Evolutionary conservation across 2,329 filamentous ascomycete genomes (phyloP).

Genomic region (Coniochaeta sp.): DNA sequence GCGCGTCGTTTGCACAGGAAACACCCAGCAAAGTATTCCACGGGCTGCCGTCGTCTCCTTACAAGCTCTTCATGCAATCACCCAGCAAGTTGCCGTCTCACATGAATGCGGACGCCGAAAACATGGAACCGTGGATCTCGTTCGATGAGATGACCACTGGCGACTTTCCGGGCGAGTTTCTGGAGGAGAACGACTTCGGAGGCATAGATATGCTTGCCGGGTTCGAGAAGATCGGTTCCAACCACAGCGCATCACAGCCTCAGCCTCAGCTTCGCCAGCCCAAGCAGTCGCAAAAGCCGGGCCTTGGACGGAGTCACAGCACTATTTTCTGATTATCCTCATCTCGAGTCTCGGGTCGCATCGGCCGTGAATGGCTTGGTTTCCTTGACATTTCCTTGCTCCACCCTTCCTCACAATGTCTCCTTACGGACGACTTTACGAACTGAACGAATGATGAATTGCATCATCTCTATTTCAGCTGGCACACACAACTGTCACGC

Average conservation of each 20-base stretch:
- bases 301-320: constrained; percentile 27
- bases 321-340: constrained; percentile 14
- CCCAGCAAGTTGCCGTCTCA: constrained; percentile 25
- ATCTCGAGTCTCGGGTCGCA: not conserved
- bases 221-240: constrained; percentile 65
- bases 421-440: not conserved
- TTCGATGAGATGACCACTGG: constrained; percentile 43
- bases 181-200: constrained; percentile 52
- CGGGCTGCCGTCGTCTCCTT: constrained; percentile 48
- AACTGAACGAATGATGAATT: constrained; percentile 2
- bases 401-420: not conserved
- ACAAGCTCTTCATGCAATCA: constrained; percentile 38
- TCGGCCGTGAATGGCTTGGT: not conserved
- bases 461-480: not conserved
- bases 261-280: constrained; percentile 9
- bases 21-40: constrained; percentile 54
- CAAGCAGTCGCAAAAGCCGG: constrained; percentile 24
- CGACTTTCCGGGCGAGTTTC: constrained; percentile 30
- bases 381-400: not conserved
- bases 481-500: not conserved
- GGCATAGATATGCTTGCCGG: constrained; percentile 68
- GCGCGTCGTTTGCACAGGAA: constrained; percentile 22
- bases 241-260: constrained; percentile 16
- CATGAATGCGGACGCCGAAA: constrained; percentile 29
- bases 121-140: constrained; percentile 30